Evolutionary conservation across 2,329 filamentous ascomycete genomes (phyloP).

Genomic region (Diaporthe helianthi): DNA sequence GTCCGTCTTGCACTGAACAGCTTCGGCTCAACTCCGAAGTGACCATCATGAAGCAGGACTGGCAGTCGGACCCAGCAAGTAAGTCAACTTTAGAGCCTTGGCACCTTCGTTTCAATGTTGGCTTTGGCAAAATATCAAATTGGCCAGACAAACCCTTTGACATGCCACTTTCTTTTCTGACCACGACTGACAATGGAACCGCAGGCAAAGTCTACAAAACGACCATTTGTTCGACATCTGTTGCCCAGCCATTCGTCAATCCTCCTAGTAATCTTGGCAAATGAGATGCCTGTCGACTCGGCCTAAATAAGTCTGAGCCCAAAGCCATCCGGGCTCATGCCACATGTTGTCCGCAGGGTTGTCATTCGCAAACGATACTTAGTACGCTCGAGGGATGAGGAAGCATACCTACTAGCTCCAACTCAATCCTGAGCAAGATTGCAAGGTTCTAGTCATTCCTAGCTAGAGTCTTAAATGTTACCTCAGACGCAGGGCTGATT

Average conservation of each 20-base stretch:
- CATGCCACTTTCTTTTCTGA: neutral
- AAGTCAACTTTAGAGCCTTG: neutral
- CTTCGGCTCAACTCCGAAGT: slow-evolving; percentile 13
- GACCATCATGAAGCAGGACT: slow-evolving; percentile 22
- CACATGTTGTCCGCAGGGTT: neutral
- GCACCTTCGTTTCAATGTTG: neutral
- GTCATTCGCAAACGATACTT: neutral
- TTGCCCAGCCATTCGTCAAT: slow-evolving; percentile 33
- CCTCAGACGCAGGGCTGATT: neutral
- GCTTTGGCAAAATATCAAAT: neutral
- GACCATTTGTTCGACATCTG: slow-evolving; percentile 20
- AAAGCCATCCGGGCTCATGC: too few species aligned
- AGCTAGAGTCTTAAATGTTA: neutral
- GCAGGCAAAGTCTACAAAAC: neutral
- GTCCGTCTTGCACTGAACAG: slow-evolving; percentile 25
- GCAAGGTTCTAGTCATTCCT: neutral
- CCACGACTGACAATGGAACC: neutral
- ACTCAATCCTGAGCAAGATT: neutral
- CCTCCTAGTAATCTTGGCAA: slow-evolving; percentile 10
- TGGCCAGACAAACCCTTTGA: neutral
- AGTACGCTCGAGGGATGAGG: neutral
- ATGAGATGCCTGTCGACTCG: neutral
- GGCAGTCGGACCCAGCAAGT: slow-evolving; percentile 12
- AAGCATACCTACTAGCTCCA: neutral
- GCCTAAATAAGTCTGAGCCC: neutral